These are phyloP conservation scores for Spizellomyces punctatus DNA, from an alignment of 192 early-diverging fungal species.

Conservation along the genomic window DNA sequence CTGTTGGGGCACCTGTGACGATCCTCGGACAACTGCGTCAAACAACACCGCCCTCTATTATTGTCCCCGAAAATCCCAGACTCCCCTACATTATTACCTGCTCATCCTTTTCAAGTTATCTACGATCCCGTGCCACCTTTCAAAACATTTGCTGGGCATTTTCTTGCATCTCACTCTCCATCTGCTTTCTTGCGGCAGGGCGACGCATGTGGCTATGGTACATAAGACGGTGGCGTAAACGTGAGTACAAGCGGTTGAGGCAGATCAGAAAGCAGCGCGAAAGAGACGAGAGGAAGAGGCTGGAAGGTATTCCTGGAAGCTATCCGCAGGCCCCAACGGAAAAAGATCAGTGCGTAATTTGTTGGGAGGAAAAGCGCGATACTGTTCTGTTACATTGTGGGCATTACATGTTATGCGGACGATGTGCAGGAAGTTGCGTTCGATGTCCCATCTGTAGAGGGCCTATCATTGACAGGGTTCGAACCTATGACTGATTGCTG, in stretches of 20 bases:
- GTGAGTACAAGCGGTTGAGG: neutral
- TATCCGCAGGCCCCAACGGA: neutral
- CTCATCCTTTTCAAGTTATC: neutral
- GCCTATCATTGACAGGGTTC: neutral
- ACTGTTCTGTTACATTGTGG: conserved; percentile 1
- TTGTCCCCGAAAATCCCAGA: neutral
- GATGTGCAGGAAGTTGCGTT: neutral
- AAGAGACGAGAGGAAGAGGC: neutral
- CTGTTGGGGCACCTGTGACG: conserved; percentile 1
- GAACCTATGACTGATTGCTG: neutral
- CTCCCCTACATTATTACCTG: conserved; percentile 3
- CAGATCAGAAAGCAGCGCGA: neutral
- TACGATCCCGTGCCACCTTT: neutral
- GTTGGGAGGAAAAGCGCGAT: neutral
- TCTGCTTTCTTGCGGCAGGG: neutral
- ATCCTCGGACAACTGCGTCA: neutral
- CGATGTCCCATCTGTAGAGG: conserved; percentile 2
- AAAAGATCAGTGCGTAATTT: neutral
- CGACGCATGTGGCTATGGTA: neutral
- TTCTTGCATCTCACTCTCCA: neutral
- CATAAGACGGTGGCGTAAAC: neutral
- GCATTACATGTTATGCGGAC: neutral
- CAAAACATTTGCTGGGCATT: neutral
- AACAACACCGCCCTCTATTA: neutral
- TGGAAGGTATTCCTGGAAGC: neutral